These are phyloP conservation scores for Xylaria bambusicola DNA, from an alignment of 495 filamentous ascomycete genomes.

Conservation along the genomic window DNA sequence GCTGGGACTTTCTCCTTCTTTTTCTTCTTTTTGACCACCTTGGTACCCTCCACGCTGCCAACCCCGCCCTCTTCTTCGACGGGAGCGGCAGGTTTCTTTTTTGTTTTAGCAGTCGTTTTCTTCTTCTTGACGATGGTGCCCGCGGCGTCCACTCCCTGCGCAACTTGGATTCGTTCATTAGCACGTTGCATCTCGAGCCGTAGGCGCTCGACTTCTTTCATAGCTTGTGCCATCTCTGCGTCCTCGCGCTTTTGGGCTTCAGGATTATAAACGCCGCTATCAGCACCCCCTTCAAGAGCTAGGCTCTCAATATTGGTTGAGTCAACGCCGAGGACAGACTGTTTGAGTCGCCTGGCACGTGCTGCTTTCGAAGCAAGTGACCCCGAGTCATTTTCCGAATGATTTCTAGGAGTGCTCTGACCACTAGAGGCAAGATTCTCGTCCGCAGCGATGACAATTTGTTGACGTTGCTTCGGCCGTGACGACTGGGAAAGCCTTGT, in stretches of 20 bases:
- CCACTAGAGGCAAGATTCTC: slow-evolving; percentile 53
- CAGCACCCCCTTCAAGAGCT: slow-evolving; percentile 55
- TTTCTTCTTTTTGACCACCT: slow-evolving; percentile 38
- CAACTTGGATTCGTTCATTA: slow-evolving; percentile 74
- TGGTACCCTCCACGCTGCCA: slow-evolving; percentile 16
- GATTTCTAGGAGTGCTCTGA: slow-evolving; percentile 43
- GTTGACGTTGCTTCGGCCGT: slow-evolving; percentile 42
- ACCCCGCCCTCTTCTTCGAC: slow-evolving; percentile 41
- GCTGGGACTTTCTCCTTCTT: slow-evolving; percentile 51
- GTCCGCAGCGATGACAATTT: slow-evolving; percentile 63
- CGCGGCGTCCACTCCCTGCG: slow-evolving; percentile 68
- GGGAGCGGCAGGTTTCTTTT: slow-evolving; percentile 43
- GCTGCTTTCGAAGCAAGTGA: slow-evolving; percentile 32
- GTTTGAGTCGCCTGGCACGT: slow-evolving; percentile 44
- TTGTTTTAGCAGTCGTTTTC: slow-evolving; percentile 47
- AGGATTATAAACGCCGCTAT: slow-evolving; percentile 42
- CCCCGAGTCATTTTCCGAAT: slow-evolving; percentile 48
- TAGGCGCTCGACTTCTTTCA: slow-evolving; percentile 81
- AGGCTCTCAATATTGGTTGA: slow-evolving; percentile 73
- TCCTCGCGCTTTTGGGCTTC: slow-evolving; percentile 67
- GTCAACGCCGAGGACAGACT: slow-evolving; percentile 75
- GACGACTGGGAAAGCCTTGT: slow-evolving; percentile 20
- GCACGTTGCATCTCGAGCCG: slow-evolving; percentile 89
- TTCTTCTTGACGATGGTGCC: slow-evolving; percentile 79
- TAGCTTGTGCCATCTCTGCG: slow-evolving; percentile 78